Evolutionary conservation across 2,329 filamentous ascomycete species (phyloP).

Genomic region (Berkeleyomyces basicola): DNA sequence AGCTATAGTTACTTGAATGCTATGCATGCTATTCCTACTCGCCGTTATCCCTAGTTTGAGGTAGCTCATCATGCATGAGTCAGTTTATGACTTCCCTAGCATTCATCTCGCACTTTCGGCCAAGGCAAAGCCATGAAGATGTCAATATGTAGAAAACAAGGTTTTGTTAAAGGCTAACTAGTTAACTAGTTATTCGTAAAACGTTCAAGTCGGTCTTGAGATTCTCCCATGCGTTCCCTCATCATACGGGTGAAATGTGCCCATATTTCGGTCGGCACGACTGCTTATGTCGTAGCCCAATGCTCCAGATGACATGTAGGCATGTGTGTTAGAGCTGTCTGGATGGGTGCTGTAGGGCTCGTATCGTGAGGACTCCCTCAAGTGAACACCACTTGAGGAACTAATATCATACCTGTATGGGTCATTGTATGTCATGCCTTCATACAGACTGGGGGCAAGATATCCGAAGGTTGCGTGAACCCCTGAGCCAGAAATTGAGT

Average conservation of each 20-base stretch:
- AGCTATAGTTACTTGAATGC: too few species aligned
- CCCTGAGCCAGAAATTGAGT: not conserved
- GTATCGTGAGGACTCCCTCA: not conserved
- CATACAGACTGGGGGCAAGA: not conserved
- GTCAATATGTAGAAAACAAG: too few species aligned
- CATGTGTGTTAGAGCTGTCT: conserved; percentile 16
- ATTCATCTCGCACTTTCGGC: too few species aligned
- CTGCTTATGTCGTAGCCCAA: conserved; percentile 16
- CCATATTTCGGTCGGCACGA: conserved; percentile 8
- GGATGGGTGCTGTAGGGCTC: conserved; percentile 15
- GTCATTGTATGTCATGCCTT: not conserved
- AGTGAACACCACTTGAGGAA: not conserved
- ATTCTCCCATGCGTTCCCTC: conserved; percentile 24
- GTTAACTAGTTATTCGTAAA: not conserved
- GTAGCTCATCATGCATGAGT: not conserved
- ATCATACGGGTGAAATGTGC: conserved; percentile 20
- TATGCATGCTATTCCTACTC: too few species aligned
- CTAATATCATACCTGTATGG: not conserved
- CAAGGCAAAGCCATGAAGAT: too few species aligned
- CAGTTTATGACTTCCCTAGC: not conserved
- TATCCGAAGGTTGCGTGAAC: not conserved
- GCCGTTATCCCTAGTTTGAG: not conserved
- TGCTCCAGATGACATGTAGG: conserved; percentile 17
- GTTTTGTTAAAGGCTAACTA: too few species aligned
- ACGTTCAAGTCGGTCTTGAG: conserved; percentile 8